phyloP scores from a whole-genome alignment of 257 asterid genomes.

The Agastache rugosa region DNA sequence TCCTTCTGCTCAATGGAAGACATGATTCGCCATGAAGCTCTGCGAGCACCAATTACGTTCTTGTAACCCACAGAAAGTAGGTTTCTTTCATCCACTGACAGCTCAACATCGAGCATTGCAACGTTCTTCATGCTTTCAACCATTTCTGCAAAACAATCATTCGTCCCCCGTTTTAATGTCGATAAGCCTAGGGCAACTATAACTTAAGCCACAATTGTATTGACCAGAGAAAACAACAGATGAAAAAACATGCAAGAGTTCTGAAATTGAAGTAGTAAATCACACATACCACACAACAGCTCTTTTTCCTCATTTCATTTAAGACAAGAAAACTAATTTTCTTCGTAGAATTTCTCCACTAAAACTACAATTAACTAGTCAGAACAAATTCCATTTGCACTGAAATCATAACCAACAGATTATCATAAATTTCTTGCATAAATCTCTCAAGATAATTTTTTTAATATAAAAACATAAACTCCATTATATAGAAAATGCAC shows the following conservation, averaged over 20 bases:
- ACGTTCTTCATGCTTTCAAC: conserved; percentile 79
- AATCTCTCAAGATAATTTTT: neutral
- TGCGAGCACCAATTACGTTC: conserved; percentile 85
- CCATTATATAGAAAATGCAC: neutral
- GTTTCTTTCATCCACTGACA: conserved; percentile 84
- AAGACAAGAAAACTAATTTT: neutral
- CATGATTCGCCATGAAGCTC: conserved; percentile 91
- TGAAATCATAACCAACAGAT: conserved; percentile 5
- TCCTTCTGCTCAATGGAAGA: conserved; percentile 85
- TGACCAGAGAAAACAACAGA: neutral
- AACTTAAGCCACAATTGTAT: neutral
- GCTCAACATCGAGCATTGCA: conserved; percentile 75
- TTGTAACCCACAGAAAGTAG: conserved; percentile 85
- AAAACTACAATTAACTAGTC: neutral
- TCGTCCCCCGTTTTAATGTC: neutral
- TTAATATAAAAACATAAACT: neutral
- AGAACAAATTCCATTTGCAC: neutral
- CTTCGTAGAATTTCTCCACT: conserved; percentile 14
- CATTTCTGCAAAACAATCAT: conserved; percentile 57
- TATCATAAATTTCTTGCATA: neutral
- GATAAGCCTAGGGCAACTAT: neutral
- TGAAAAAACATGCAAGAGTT: neutral
- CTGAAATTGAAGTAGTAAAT: neutral
- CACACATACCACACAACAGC: neutral
- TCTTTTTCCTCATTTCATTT: neutral